Evolutionary conservation across 225 moss, liverwort and hornwort genomes (phyloP).

Genomic region (Anthoceros angustus): DNA sequence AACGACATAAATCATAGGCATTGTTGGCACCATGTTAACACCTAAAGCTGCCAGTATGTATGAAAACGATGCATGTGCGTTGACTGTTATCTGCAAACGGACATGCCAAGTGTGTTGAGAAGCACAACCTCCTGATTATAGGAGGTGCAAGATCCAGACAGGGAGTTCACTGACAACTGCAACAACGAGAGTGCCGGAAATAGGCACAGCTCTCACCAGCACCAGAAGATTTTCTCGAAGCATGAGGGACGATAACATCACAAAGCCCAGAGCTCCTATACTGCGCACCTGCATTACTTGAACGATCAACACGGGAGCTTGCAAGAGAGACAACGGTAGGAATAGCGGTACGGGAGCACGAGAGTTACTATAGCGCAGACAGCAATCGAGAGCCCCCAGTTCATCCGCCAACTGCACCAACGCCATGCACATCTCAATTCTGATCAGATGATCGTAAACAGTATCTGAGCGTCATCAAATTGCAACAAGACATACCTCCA

Average conservation of each 20-base stretch:
- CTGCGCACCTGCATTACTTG: conserved; percentile 48
- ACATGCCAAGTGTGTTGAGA: conserved; percentile 6
- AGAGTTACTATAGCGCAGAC: conserved; percentile 65
- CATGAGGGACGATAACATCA: conserved; percentile 74
- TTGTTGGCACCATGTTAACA: conserved; percentile 63
- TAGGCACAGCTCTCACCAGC: conserved; percentile 34
- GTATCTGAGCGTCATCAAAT: conserved; percentile 2
- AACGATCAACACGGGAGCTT: not conserved
- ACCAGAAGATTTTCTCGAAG: conserved; percentile 68
- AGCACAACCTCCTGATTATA: too few species aligned
- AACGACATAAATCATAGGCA: conserved; percentile 78
- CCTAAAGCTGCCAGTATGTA: conserved; percentile 84
- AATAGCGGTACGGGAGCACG: not conserved
- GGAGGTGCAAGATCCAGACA: too few species aligned
- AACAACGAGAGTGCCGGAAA: not conserved
- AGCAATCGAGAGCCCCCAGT: conserved; percentile 69
- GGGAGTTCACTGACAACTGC: not conserved
- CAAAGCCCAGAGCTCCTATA: conserved; percentile 77
- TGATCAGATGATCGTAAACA: not conserved
- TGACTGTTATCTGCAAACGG: conserved; percentile 61
- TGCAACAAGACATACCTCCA: conserved; percentile 55
- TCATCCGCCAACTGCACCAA: conserved; percentile 58
- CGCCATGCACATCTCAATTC: not conserved
- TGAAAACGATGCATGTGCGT: conserved; percentile 88
- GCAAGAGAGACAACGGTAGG: not conserved